Conservation (phyloP, 345 rosid genomes). For the Eucalyptus sideroxylon region DNA sequence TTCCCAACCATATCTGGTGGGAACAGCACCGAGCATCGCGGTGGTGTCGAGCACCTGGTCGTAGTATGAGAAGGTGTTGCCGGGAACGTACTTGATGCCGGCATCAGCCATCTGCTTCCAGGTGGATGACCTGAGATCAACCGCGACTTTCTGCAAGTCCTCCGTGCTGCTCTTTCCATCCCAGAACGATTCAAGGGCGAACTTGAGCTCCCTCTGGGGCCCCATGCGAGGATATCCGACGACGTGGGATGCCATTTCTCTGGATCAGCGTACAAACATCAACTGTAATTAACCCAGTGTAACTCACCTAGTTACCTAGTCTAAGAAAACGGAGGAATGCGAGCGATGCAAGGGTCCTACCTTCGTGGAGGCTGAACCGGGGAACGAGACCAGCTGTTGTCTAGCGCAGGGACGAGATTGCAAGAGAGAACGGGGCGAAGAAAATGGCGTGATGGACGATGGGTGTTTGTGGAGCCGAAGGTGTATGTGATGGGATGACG, state of each 20-base stretch:
- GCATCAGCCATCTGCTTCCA: background rate
- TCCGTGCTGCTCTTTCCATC: slow-evolving; percentile 8
- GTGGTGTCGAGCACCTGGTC: background rate
- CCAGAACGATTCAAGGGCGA: slow-evolving; percentile 96
- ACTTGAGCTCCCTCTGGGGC: slow-evolving; percentile 94
- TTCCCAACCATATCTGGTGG: slow-evolving; percentile 6
- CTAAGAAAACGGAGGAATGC: too few relatives aligned
- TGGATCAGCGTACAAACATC: background rate
- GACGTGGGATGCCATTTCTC: slow-evolving; percentile 86
- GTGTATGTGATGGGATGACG: too few relatives aligned
- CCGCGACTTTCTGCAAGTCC: slow-evolving; percentile 76
- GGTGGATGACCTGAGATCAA: slow-evolving; percentile 56
- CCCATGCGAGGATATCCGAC: slow-evolving; percentile 99
- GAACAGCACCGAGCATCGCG: background rate
- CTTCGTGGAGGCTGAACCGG: too few relatives aligned
- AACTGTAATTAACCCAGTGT: background rate
- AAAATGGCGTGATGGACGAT: too few relatives aligned
- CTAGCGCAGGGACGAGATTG: too few relatives aligned
- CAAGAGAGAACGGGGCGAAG: too few relatives aligned
- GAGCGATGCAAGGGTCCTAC: background rate
- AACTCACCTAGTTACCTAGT: too few relatives aligned
- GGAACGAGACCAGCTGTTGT: too few relatives aligned
- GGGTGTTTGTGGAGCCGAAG: too few relatives aligned
- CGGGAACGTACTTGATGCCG: background rate
- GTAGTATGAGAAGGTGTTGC: background rate